Percentiles rank a stretch among this genome's conserved stretches.
phyloP scores from a whole-genome alignment of 2,329 filamentous ascomycete species.

The Fusarium paranaense region DNA sequence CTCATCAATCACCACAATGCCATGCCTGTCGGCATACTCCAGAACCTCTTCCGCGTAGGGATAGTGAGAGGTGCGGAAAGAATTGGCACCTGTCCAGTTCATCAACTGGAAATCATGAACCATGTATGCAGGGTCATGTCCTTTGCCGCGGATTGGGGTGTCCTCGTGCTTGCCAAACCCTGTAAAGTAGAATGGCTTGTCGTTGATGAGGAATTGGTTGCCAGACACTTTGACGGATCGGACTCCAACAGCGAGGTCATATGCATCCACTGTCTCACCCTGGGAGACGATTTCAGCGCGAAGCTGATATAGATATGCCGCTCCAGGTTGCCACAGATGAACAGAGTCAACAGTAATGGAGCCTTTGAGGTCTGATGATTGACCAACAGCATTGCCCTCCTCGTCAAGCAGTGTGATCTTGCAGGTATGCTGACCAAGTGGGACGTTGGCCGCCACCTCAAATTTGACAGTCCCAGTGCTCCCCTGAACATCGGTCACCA shows the following conservation, averaged over 20 bases:
- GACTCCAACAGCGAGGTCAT: conserved; percentile 14
- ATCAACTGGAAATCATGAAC: conserved; percentile 26
- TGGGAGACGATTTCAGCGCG: conserved; percentile 9
- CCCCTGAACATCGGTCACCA: conserved; percentile 8
- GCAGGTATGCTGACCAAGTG: not conserved
- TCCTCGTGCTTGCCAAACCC: conserved; percentile 32
- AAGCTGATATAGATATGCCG: conserved; percentile 22
- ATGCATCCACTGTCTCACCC: not conserved
- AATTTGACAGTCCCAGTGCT: conserved; percentile 7
- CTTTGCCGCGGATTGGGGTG: conserved; percentile 20
- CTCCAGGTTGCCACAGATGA: conserved; percentile 23
- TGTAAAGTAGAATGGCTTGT: conserved; percentile 28
- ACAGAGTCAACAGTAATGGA: not conserved
- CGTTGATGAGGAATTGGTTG: conserved; percentile 24
- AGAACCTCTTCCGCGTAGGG: conserved; percentile 27
- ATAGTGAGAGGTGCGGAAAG: conserved; percentile 27
- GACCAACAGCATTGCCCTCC: not conserved
- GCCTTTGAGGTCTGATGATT: not conserved
- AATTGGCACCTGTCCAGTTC: conserved; percentile 27
- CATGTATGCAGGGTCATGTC: conserved; percentile 21
- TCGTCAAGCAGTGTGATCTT: conserved; percentile 8
- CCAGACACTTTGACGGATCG: conserved; percentile 13
- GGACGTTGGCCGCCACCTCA: not conserved
- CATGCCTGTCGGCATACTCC: conserved; percentile 25
- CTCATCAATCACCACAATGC: conserved; percentile 23